Evolutionary conservation across 345 rosid species (phyloP).

Genomic region (Euphorbia lathyris): DNA sequence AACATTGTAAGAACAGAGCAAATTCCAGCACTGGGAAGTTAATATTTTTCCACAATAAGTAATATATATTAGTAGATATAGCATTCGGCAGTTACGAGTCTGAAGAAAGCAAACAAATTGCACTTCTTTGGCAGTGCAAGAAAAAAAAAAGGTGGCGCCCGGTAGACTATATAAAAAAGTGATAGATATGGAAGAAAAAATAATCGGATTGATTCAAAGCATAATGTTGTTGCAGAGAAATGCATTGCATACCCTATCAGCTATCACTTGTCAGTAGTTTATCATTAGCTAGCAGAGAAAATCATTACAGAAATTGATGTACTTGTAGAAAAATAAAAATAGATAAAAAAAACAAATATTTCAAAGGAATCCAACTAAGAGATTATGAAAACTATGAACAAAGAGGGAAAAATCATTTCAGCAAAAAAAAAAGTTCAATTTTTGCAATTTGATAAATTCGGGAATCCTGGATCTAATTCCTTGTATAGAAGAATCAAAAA

Average conservation of each 20-base stretch:
- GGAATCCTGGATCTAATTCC: too few relatives aligned
- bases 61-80: not conserved
- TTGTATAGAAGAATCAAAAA: too few relatives aligned
- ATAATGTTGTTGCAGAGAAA: too few relatives aligned
- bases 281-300: not conserved
- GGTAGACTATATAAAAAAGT: not conserved
- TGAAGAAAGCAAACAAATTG: not conserved
- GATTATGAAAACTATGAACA: not conserved
- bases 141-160: not conserved
- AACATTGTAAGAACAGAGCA: not conserved
- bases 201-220: too few relatives aligned
- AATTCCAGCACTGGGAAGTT: too few relatives aligned
- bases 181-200: too few relatives aligned
- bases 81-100: too few relatives aligned
- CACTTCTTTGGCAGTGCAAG: not conserved
- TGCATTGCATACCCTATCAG: too few relatives aligned
- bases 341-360: not conserved
- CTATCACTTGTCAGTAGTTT: not conserved
- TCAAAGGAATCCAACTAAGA: not conserved
- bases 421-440: not conserved
- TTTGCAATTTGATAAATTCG: not conserved
- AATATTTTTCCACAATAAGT: not conserved
- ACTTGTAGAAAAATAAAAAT: not conserved
- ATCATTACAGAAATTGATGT: not conserved
- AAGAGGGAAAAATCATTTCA: too few relatives aligned